Evolutionary conservation across 2,329 filamentous ascomycete genomes (phyloP), one percentile per base, ranked within the genome.

Genomic region (Camillea tinctor): DNA sequence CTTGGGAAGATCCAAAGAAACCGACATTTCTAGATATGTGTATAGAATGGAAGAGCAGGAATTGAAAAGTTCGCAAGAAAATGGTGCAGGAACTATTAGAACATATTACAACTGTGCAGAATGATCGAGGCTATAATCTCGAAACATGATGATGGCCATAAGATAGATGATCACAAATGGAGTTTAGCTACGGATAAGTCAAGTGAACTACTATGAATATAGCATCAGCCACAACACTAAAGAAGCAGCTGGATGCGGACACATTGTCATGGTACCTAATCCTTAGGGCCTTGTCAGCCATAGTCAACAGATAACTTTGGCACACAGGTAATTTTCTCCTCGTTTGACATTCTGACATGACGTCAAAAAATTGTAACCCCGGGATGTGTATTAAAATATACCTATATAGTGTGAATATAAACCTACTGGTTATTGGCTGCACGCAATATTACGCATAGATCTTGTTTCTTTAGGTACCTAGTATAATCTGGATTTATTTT

Each of bases 1-100:
- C 40, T 51, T 54, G 24, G 57, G 57, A 9, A 59, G 57, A 22
- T 59, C 30, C 20, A 55, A 23, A 17, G 57, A 55, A 40, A 59
- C 44, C 6, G 57, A 51, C 57, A 59, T 59, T 36, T 30, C 7
- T 26, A n/a, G 52, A 19, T 11, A 49, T 17, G 19, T 13, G 9
- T 4, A 30, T 40, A 15, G 17, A 17, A 17, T n/a, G n/a, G 8
- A 30, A 54, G 52, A 21, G n/a, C n/a, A 17, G 36, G 36, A 15
- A 44, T 44, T 11, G 4, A n/a, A 44, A 44, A 44, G 5, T 15
- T n/a, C 13, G 13, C 13, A n/a, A 15, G 15, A 15, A 30, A 44
- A 44, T 6, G 36, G 15, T 13, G 13, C 6, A 44, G 36, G 11
- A 44, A 44, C 15, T 17, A 2, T 44, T 11, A 44, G 6, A 44